These are phyloP conservation scores for Fusarium hainanense DNA, from an alignment of 2,329 filamentous ascomycete genomes.

Conservation along the genomic window DNA sequence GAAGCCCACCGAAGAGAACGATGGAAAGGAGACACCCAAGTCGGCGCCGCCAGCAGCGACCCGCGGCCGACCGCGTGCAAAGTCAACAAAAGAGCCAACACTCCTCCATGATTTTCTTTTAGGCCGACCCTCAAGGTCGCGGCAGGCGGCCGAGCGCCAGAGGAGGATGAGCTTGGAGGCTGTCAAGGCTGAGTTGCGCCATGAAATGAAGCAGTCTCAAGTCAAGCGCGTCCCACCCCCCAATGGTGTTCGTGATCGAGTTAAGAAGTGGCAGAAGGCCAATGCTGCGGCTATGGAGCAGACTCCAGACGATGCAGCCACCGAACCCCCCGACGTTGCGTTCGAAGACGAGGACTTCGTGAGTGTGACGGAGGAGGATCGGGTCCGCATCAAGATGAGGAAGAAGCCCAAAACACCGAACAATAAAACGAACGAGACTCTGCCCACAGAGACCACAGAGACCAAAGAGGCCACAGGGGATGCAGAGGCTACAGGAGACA, in stretches of 20 bases:
- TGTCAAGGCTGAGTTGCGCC: slow-evolving; percentile 63
- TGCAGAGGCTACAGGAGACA: slow-evolving; percentile 24
- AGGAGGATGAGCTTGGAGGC: slow-evolving; percentile 69
- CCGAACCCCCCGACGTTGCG: slow-evolving; percentile 70
- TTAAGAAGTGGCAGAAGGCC: slow-evolving; percentile 85
- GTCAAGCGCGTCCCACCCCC: slow-evolving; percentile 70
- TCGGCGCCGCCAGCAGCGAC: slow-evolving; percentile 56
- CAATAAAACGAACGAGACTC: slow-evolving; percentile 46
- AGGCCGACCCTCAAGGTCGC: slow-evolving; percentile 66
- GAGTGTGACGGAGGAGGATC: slow-evolving; percentile 71
- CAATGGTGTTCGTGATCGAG: slow-evolving; percentile 78
- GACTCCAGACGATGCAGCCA: slow-evolving; percentile 63
- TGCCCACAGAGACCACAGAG: slow-evolving; percentile 35
- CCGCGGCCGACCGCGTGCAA: slow-evolving; percentile 49
- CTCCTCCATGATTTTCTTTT: slow-evolving; percentile 68
- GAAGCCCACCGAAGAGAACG: slow-evolving; percentile 28
- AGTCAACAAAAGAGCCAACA: slow-evolving; percentile 57
- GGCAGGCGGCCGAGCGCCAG: slow-evolving; percentile 62
- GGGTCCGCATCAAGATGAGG: slow-evolving; percentile 66
- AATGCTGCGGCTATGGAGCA: slow-evolving; percentile 73
- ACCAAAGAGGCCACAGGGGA: slow-evolving; percentile 11
- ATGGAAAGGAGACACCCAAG: slow-evolving; percentile 52
- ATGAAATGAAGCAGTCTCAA: slow-evolving; percentile 68
- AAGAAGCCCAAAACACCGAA: slow-evolving; percentile 56
- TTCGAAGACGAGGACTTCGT: slow-evolving; percentile 66